Conservation (phyloP, 2,329 filamentous ascomycete species). For the Mycocentrospora acerina region DNA sequence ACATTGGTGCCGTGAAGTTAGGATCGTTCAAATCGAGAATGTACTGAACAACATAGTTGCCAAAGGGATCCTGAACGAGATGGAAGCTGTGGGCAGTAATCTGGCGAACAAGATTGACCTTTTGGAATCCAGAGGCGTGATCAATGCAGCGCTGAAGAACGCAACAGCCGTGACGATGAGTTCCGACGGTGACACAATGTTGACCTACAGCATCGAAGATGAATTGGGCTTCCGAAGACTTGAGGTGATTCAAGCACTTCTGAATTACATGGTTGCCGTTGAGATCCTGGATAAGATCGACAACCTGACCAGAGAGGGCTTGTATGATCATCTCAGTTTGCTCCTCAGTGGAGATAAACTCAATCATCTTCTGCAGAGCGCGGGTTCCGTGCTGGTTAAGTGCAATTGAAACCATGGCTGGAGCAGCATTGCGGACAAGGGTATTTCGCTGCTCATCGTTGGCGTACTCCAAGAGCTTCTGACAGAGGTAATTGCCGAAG, state of each 20-base stretch:
- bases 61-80: conserved; percentile 94
- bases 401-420: conserved; percentile 87
- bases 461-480: conserved; percentile 95
- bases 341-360: conserved; percentile 77
- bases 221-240: conserved; percentile 82
- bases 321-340: conserved; percentile 79
- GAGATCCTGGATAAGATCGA: conserved; percentile 92
- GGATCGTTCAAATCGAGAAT: conserved; percentile 91
- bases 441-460: conserved; percentile 93
- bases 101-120: conserved; percentile 77
- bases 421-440: conserved; percentile 85
- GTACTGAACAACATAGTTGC: conserved; percentile 98
- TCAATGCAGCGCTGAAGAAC: conserved; percentile 98
- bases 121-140: conserved; percentile 88
- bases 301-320: conserved; percentile 79
- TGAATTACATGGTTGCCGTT: conserved; percentile 99
- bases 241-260: conserved; percentile 96
- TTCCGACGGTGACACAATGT: conserved; percentile 87
- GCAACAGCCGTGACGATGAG: conserved; percentile 96
- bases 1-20: conserved; percentile 84
- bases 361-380: conserved; percentile 99
- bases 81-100: conserved; percentile 88
- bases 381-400: conserved; percentile 96
- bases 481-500: conserved; percentile 98
- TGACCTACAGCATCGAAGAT: conserved; percentile 93